Percentiles rank a stretch among this genome's conserved stretches.
Evolutionary conservation across 306 rosid genomes (phyloP).

Genomic region (Fragaria vesca): DNA sequence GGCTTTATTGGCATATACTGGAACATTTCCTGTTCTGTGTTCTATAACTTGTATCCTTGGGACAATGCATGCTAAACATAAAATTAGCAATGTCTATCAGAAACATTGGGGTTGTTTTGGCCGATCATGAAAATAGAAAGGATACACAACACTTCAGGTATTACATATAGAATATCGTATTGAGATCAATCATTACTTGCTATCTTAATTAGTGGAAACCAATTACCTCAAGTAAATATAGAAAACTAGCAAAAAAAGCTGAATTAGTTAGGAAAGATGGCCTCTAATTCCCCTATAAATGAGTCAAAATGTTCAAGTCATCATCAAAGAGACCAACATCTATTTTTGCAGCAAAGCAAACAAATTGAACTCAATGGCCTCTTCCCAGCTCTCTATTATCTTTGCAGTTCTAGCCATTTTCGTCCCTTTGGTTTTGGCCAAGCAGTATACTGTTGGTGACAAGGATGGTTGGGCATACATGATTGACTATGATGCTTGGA

Average conservation of each 20-base stretch:
- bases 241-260: not conserved
- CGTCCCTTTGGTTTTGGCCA: constrained; percentile 21
- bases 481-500: constrained; percentile 33
- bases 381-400: constrained; percentile 13
- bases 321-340: not conserved
- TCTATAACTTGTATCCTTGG: no score
- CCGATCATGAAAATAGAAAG: not conserved
- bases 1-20: no score
- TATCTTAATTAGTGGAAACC: not conserved
- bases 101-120: not conserved
- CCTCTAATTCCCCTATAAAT: not conserved
- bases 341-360: not conserved
- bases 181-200: not conserved
- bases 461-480: constrained; percentile 29
- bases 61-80: no score
- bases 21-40: no score
- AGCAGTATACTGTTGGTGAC: constrained; percentile 30
- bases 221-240: not conserved
- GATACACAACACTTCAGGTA: not conserved
- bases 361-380: constrained; percentile 24
- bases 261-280: not conserved
- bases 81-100: not conserved
- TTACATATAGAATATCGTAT: not conserved
- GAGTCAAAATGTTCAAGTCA: not conserved
- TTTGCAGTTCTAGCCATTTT: constrained; percentile 26